Evolutionary conservation across 2,329 filamentous ascomycete species (phyloP).

Genomic region (Verticillium dahliae): DNA sequence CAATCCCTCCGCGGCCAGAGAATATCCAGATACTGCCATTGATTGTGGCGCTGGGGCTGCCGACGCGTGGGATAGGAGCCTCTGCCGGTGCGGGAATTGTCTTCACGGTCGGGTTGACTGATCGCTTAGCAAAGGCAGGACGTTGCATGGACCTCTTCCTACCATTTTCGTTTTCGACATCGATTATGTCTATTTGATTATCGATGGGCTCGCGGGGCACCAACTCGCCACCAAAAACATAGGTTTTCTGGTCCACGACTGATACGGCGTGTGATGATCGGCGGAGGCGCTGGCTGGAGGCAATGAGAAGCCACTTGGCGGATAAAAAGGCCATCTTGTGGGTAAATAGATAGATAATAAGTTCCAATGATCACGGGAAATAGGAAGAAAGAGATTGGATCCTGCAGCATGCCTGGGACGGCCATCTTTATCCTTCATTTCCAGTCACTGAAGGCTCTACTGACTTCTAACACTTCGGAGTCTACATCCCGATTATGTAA

Average conservation of each 20-base stretch:
- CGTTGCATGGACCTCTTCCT: too few species aligned
- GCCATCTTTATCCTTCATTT: too few species aligned
- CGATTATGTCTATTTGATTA: slow-evolving; percentile 35
- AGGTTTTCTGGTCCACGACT: slow-evolving; percentile 28
- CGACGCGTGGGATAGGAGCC: slow-evolving; percentile 48
- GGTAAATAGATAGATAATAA: too few species aligned
- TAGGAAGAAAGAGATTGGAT: too few species aligned
- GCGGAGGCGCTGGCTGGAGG: slow-evolving; percentile 25
- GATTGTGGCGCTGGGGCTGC: slow-evolving; percentile 40
- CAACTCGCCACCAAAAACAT: slow-evolving; percentile 46
- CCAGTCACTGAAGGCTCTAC: too few species aligned
- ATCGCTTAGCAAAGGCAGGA: background rate
- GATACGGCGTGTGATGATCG: slow-evolving; percentile 44
- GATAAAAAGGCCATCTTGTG: too few species aligned
- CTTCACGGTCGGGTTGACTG: background rate
- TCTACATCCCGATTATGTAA: too few species aligned
- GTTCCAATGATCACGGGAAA: too few species aligned
- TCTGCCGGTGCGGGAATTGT: slow-evolving; percentile 13
- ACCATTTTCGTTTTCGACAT: slow-evolving; percentile 11
- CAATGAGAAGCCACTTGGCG: slow-evolving; percentile 5
- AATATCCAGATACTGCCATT: slow-evolving; percentile 49
- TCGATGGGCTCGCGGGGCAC: slow-evolving; percentile 43
- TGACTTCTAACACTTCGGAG: too few species aligned
- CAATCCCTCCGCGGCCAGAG: slow-evolving; percentile 53
- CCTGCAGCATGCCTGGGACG: too few species aligned